Conservation (phyloP, 805 yeast genomes). For the Hanseniaspora nectarophila region DNA sequence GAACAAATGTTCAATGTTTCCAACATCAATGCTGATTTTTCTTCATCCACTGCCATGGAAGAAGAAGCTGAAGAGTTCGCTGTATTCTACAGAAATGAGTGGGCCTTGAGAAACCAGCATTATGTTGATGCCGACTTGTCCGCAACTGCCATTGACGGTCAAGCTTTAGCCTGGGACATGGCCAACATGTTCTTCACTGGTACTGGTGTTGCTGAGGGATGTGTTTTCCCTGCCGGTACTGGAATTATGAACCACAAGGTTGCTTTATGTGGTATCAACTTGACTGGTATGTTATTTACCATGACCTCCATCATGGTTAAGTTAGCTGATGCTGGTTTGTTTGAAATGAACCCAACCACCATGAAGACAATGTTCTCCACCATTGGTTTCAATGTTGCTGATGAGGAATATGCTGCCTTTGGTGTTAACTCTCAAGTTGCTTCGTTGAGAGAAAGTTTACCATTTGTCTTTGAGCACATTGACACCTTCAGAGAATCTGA, state of each 20-base stretch:
- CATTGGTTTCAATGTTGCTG: conserved; percentile 3
- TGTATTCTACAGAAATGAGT: background rate
- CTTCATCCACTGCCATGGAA: background rate
- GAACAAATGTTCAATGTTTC: background rate
- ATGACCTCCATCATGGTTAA: conserved; percentile 3
- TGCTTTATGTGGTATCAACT: conserved; percentile 5
- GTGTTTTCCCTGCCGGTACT: background rate
- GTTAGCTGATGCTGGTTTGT: background rate
- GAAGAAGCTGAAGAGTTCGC: background rate
- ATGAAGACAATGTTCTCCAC: background rate
- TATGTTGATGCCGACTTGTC: background rate
- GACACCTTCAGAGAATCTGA: conserved; percentile 2
- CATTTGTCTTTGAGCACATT: conserved; percentile 3
- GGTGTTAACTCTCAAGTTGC: background rate
- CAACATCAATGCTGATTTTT: background rate
- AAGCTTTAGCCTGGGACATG: conserved; percentile 7
- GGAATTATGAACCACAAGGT: background rate
- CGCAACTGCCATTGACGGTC: background rate
- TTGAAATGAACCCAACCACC: background rate
- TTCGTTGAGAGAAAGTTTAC: background rate
- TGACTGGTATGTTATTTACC: conserved; percentile 9
- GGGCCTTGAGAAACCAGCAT: background rate
- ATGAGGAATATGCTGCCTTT: background rate
- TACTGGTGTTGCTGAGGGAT: conserved; percentile 4
- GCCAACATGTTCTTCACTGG: conserved; percentile 9